These are phyloP conservation scores for Periglandula ipomoeae DNA, from an alignment of 2,329 filamentous ascomycete genomes.

Conservation along the genomic window DNA sequence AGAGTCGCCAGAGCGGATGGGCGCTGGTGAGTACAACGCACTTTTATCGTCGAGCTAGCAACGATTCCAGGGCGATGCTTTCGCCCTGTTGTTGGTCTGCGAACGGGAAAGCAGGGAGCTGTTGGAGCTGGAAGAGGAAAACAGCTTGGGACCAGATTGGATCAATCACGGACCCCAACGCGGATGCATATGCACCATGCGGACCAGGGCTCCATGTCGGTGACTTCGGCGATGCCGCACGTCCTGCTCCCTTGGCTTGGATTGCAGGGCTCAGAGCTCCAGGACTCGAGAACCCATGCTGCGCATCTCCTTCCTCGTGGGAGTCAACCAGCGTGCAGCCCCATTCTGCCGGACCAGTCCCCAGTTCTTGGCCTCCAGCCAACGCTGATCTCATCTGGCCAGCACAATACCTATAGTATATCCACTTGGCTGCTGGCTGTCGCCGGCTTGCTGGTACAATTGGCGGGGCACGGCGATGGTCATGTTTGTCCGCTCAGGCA, in stretches of 20 bases:
- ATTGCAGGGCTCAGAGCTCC: no score
- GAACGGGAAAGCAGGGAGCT: not conserved
- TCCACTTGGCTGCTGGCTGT: no score
- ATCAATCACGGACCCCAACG: not conserved
- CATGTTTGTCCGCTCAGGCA: no score
- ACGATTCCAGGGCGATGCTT: not conserved
- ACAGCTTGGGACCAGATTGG: not conserved
- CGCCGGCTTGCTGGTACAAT: no score
- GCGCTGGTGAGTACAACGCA: not conserved
- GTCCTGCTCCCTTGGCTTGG: not conserved
- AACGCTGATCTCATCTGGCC: no score
- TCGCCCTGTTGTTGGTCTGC: not conserved
- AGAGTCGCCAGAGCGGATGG: not conserved
- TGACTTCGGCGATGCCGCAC: constrained; percentile 6
- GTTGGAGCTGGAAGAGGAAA: not conserved
- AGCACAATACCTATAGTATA: no score
- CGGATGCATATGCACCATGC: constrained; percentile 2
- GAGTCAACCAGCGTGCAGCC: no score
- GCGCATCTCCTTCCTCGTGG: no score
- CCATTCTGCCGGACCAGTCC: no score
- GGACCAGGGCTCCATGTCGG: constrained; percentile 4
- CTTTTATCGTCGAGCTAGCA: not conserved
- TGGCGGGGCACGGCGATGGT: no score
- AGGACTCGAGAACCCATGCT: no score
- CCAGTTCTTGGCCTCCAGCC: no score